A percentile compares a stretch with the other conserved stretches of the same genome.
These are phyloP conservation scores for Botryotinia calthae DNA, from an alignment of 2,329 filamentous ascomycete genomes.

Conservation along the genomic window DNA sequence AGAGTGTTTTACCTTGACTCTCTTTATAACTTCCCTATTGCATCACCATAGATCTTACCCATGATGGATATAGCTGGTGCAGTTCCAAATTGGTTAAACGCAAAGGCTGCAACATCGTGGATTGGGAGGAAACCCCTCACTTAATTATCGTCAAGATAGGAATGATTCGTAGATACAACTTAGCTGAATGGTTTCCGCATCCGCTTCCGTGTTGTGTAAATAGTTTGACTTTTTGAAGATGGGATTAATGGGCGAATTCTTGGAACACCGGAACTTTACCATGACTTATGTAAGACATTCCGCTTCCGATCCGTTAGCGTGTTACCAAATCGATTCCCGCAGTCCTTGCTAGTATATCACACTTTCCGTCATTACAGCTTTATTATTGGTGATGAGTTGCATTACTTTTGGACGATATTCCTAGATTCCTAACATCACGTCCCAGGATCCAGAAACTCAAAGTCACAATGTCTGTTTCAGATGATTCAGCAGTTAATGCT, in stretches of 20 bases:
- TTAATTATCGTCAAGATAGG: slow-evolving; percentile 12
- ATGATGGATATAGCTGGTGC: background rate
- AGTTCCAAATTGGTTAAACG: slow-evolving; percentile 9
- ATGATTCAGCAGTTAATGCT: background rate
- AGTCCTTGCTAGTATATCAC: background rate
- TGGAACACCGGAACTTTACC: background rate
- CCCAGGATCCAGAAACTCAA: background rate
- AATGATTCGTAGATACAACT: slow-evolving; percentile 1
- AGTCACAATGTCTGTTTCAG: background rate
- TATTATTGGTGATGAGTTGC: background rate
- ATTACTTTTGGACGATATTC: background rate
- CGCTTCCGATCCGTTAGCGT: slow-evolving; percentile 14
- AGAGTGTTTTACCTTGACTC: background rate
- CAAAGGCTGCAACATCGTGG: background rate
- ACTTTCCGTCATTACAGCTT: background rate
- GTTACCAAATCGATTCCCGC: background rate
- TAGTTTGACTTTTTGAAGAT: background rate
- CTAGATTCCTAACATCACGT: background rate
- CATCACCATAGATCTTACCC: slow-evolving; percentile 1
- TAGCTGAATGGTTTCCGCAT: background rate
- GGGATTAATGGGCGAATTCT: background rate
- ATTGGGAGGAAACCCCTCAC: background rate
- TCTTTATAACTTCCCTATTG: slow-evolving; percentile 5
- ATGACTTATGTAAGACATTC: slow-evolving; percentile 7
- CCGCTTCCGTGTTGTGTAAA: slow-evolving; percentile 18